Conservation (phyloP, 805 yeast species). For the Cyberlindnera misumaiensis region DNA sequence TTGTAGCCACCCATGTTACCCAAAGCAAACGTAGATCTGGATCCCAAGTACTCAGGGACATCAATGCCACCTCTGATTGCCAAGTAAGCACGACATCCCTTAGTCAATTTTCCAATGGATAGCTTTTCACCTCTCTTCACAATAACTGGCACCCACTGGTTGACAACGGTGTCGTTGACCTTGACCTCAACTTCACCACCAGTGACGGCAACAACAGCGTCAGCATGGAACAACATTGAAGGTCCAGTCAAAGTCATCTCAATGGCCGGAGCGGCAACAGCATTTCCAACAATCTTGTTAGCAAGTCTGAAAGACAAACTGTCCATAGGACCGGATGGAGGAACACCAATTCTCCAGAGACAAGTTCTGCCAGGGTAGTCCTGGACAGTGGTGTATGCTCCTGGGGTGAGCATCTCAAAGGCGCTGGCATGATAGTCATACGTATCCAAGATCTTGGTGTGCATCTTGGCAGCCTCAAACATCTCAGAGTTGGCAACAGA, state of each 20-base stretch:
- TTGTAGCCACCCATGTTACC: conserved; percentile 92
- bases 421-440: conserved; percentile 77
- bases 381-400: conserved; percentile 94
- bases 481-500: conserved; percentile 76
- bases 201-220: conserved; percentile 69
- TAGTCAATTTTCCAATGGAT: conserved; percentile 68
- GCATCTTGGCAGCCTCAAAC: conserved; percentile 79
- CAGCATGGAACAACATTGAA: conserved; percentile 74
- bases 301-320: conserved; percentile 84
- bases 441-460: conserved; percentile 81
- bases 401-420: conserved; percentile 79
- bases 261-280: conserved; percentile 74
- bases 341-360: conserved; percentile 72
- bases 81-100: conserved; percentile 86
- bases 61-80: conserved; percentile 92
- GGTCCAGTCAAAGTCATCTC: conserved; percentile 91
- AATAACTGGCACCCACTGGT: conserved; percentile 67
- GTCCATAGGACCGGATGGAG: conserved; percentile 99
- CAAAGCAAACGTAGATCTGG: conserved; percentile 93
- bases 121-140: conserved; percentile 72
- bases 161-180: conserved; percentile 50
- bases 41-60: conserved; percentile 88
- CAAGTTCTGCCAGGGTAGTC: conserved; percentile 90
- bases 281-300: conserved; percentile 86
- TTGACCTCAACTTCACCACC: conserved; percentile 76